phyloP scores from a whole-genome alignment of 148 eudicot genomes.

The Tetragonia tetragonoides region DNA sequence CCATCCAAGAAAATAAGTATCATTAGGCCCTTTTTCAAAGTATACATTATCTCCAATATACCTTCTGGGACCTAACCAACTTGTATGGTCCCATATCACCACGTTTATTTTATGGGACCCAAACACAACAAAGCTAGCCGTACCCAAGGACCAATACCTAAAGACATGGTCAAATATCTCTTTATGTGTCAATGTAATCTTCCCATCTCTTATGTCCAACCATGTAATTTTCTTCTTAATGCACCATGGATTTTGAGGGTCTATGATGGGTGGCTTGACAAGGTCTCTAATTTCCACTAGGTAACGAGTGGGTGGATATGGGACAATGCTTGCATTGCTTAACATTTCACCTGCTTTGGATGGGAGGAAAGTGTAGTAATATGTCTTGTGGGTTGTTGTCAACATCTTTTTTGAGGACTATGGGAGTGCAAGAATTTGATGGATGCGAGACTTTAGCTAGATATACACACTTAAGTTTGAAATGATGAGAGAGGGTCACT shows the following conservation, averaged over 20 bases:
- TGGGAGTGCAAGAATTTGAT: background rate
- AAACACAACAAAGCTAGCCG: background rate
- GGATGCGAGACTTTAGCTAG: too few species aligned
- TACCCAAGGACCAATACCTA: conserved; percentile 7
- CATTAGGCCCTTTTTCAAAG: conserved; percentile 16
- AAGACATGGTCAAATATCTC: conserved; percentile 10
- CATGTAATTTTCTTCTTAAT: conserved; percentile 7
- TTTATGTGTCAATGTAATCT: conserved; percentile 5
- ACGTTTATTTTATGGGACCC: background rate
- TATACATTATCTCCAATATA: background rate
- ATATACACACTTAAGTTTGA: background rate
- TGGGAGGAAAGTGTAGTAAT: conserved; percentile 4
- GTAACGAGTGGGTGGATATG: background rate
- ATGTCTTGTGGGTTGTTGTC: conserved; percentile 14
- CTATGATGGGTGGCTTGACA: background rate
- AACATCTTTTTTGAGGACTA: background rate
- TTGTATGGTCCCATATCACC: conserved; percentile 5
- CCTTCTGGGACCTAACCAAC: background rate
- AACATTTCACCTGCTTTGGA: conserved; percentile 1
- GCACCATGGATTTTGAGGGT: conserved; percentile 5
- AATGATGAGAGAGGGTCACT: background rate
- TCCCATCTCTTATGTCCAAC: conserved; percentile 1
- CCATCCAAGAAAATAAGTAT: conserved; percentile 14
- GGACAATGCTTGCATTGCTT: background rate
- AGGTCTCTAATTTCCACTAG: conserved; percentile 7